phyloP scores from a whole-genome alignment of 2,329 filamentous ascomycete species.

The Lecanicillium sp. region DNA sequence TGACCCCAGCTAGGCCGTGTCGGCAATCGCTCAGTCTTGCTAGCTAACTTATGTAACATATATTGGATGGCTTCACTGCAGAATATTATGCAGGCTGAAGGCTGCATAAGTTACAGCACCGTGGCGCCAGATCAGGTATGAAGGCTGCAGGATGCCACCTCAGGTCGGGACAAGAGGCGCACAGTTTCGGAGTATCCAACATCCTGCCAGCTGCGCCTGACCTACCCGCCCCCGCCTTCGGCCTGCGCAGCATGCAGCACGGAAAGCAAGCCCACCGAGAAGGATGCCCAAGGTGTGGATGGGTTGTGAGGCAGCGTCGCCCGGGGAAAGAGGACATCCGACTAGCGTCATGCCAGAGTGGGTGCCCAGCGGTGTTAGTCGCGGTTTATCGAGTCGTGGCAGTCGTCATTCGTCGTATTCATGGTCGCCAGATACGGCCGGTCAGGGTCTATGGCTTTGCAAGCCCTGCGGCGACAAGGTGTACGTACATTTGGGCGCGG shows the following conservation, averaged over 20 bases:
- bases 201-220: no score
- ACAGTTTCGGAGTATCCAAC: not conserved
- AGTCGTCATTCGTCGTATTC: not conserved
- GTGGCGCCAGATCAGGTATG: conserved; percentile 7
- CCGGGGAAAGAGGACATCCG: no score
- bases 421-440: not conserved
- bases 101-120: conserved; percentile 3
- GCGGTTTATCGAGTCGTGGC: not conserved
- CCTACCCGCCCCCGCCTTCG: not conserved
- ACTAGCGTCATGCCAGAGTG: no score
- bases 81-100: not conserved
- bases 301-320: no score
- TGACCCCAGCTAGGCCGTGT: not conserved
- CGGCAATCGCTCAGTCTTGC: conserved; percentile 5
- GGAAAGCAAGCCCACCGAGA: conserved; percentile 10
- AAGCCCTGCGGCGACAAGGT: no score
- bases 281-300: not conserved
- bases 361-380: not conserved
- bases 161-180: not conserved
- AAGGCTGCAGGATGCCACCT: conserved; percentile 3
- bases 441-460: no score
- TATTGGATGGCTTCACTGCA: not conserved
- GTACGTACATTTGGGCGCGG: no score
- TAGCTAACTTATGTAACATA: not conserved
- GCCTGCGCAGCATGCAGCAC: not conserved